Evolutionary conservation across 2,329 filamentous ascomycete species (phyloP).

Genomic region (Purpureocillium lavendulum): DNA sequence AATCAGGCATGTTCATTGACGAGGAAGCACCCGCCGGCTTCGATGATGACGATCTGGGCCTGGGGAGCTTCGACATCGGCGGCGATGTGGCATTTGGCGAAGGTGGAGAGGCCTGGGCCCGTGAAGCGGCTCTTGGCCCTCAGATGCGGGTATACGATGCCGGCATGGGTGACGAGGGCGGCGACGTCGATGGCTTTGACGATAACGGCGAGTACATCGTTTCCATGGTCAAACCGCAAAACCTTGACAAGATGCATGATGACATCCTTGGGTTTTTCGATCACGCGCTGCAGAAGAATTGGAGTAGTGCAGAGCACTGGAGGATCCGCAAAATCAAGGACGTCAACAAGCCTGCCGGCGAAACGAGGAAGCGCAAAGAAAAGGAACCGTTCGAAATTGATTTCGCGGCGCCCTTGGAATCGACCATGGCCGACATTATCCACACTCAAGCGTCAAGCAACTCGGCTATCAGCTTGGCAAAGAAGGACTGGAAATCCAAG

Average conservation of each 20-base stretch:
- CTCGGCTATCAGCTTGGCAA: slow-evolving; percentile 74
- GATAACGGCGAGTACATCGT: slow-evolving; percentile 69
- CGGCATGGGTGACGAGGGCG: slow-evolving; percentile 48
- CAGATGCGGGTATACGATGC: slow-evolving; percentile 74
- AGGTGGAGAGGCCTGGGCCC: slow-evolving; percentile 91
- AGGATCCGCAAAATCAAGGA: slow-evolving; percentile 90
- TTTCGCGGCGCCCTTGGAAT: slow-evolving; percentile 68
- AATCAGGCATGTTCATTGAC: slow-evolving; percentile 76
- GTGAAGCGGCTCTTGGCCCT: slow-evolving; percentile 77
- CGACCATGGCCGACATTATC: slow-evolving; percentile 63
- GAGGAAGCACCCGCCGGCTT: slow-evolving; percentile 80
- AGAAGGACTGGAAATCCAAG: slow-evolving; percentile 93
- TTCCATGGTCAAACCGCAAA: slow-evolving; percentile 60
- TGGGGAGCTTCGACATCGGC: slow-evolving; percentile 64
- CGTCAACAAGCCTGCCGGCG: slow-evolving; percentile 53
- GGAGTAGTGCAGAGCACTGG: slow-evolving; percentile 98
- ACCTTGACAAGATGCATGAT: slow-evolving; percentile 67
- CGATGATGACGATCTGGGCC: slow-evolving; percentile 57
- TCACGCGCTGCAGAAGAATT: slow-evolving; percentile 92
- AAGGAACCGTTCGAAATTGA: slow-evolving; percentile 96
- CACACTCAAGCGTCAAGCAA: slow-evolving; percentile 77
- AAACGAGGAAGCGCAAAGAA: slow-evolving; percentile 69
- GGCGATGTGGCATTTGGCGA: slow-evolving; percentile 83
- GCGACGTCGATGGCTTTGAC: slow-evolving; percentile 25
- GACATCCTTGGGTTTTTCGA: slow-evolving; percentile 98